phyloP scores from a whole-genome alignment of 306 rosid species.

The Begonia peltatifolia region DNA sequence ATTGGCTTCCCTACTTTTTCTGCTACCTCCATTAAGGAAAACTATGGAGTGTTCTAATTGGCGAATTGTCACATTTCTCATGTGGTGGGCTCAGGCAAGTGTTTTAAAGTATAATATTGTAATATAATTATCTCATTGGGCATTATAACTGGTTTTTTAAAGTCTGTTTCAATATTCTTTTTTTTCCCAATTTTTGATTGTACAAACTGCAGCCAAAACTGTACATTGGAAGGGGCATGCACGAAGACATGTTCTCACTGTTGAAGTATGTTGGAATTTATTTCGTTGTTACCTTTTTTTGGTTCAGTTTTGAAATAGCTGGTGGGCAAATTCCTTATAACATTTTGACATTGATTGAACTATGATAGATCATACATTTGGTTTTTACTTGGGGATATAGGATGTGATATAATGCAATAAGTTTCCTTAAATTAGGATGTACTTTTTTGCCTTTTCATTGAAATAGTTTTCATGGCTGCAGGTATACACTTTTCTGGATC shows the following conservation, averaged over 20 bases:
- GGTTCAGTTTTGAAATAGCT: constrained; percentile 2
- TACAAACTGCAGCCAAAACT: constrained; percentile 70
- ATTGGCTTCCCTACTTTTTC: constrained; percentile 58
- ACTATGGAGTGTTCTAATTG: constrained; percentile 66
- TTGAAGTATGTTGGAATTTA: constrained; percentile 37
- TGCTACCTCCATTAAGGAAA: constrained; percentile 79
- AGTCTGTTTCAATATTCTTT: constrained; percentile 1
- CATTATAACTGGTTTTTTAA: no score
- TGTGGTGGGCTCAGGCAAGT: constrained; percentile 99
- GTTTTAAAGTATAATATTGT: no score
- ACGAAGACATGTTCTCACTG: constrained; percentile 64
- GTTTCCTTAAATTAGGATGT: background rate
- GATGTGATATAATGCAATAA: background rate
- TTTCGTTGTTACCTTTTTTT: constrained; percentile 1
- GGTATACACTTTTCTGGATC: constrained; percentile 91
- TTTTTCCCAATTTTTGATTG: constrained; percentile 6
- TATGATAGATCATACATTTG: no score
- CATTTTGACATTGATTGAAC: background rate
- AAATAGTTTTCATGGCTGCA: constrained; percentile 26
- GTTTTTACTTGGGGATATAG: no score
- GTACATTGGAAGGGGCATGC: constrained; percentile 90
- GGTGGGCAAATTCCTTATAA: background rate
- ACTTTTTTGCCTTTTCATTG: background rate
- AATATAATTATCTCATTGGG: no score
- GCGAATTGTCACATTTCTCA: constrained; percentile 46